Conservation (phyloP, 2,329 filamentous ascomycete species). For the Amphichorda felina region DNA sequence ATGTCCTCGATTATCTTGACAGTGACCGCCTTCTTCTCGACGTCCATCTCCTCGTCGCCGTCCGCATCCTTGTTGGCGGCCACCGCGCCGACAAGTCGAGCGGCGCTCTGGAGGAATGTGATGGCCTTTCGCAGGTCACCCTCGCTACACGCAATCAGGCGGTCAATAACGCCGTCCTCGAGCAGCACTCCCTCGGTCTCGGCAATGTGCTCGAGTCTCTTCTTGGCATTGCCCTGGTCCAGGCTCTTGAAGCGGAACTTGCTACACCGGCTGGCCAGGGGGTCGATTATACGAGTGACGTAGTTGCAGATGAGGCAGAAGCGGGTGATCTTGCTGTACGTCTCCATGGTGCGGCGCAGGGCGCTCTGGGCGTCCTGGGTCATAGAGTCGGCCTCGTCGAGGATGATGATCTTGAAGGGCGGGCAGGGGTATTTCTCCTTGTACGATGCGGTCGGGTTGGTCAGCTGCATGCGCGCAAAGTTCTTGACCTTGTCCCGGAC, state of each 20-base stretch:
- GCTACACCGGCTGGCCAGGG: constrained; percentile 80
- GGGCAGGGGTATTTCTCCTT: constrained; percentile 75
- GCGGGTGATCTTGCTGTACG: constrained; percentile 88
- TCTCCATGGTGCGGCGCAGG: constrained; percentile 92
- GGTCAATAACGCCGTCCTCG: constrained; percentile 69
- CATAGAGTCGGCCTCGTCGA: constrained; percentile 98
- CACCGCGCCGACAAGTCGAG: constrained; percentile 66
- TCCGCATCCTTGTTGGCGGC: constrained; percentile 31
- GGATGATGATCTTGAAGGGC: constrained; percentile 96
- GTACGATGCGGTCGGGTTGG: constrained; percentile 63
- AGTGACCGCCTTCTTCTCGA: constrained; percentile 52
- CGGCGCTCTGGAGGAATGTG: constrained; percentile 91
- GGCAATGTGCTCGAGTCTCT: constrained; percentile 74
- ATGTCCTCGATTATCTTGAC: constrained; percentile 84
- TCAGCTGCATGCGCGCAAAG: constrained; percentile 91
- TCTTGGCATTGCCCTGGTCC: constrained; percentile 73
- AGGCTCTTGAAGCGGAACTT: constrained; percentile 98
- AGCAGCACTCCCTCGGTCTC: constrained; percentile 62
- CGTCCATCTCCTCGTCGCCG: constrained; percentile 52
- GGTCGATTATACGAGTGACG: constrained; percentile 95
- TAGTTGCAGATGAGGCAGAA: constrained; percentile 99
- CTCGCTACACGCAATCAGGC: constrained; percentile 77
- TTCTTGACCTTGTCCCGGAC: constrained; percentile 97
- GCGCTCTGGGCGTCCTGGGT: constrained; percentile 96
- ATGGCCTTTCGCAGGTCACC: constrained; percentile 95